Base-by-base conservation (phyloP, 768 basidiomycete genomes). In the Agrocybe chaxingu region DNA sequence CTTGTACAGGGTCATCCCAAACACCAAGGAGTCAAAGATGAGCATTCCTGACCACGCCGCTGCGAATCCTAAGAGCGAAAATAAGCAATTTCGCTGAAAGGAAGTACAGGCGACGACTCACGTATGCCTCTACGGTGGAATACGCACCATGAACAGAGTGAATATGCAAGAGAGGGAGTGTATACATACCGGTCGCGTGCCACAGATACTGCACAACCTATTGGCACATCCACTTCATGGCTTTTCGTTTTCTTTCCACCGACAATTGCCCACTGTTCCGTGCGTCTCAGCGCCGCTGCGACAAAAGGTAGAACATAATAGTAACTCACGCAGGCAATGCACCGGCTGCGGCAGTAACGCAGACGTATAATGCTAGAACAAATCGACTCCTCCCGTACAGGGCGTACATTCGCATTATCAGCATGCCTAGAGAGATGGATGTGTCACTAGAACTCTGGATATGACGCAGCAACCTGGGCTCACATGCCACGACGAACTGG, bases 401-500 rank as follows among this genome's bases (percentile, higher is more conserved):
- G 7, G 76, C 76, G 47, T 72, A 72, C 42, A 68, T 73, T 7
- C 76, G 68, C 64, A 76, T 73, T 6, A 73, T 70, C 42, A 75
- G 61, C 52, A 61, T 60, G 35, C 52, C 62, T 65, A 48, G 30
- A 12, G 36, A 30, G 7, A 19, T 16, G 12, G 7, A 42, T 31
- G 18, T 18, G 13, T 44, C 16, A 37, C 16, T 30, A 5, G 34
- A 35, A 24, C 24, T 24, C 24, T 24, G 24, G 35, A 24, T 18
- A 29, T 11, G 5, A 43, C 4, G 6, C 12, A n/a, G 29, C 6
- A 40, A 39, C n/a, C 35, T 8, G 11, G 40, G 32, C 69, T 42
- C 52, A 69, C 73, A 53, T 13, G 66, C 69, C 7, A 71, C 64
- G 13, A 70, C 50, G 19, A 66, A 36, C 48, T 76, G 74, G 8